Evolutionary conservation across 768 basidiomycete species (phyloP).

Genomic region (Leccinum olivaceopallidum): DNA sequence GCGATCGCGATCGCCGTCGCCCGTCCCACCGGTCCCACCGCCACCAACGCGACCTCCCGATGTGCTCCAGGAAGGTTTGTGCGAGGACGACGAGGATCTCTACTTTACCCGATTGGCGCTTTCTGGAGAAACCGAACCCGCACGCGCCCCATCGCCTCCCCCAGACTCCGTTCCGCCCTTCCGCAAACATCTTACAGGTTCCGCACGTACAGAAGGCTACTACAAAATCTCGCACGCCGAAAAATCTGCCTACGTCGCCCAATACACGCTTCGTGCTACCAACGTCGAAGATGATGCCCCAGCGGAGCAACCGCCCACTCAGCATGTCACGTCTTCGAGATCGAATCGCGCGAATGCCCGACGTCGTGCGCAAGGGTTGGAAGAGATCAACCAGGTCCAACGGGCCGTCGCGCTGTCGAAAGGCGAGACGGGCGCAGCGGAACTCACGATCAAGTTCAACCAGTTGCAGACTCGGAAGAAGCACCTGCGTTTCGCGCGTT

Average conservation of each 20-base stretch:
- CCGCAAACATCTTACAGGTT: conserved; percentile 79
- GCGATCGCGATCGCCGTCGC: conserved; percentile 49
- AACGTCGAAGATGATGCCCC: conserved; percentile 43
- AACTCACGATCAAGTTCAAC: conserved; percentile 94
- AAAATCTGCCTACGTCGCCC: conserved; percentile 90
- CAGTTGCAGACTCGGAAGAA: conserved; percentile 98
- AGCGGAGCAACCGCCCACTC: conserved; percentile 43
- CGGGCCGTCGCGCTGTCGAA: conserved; percentile 74
- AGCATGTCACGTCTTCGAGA: conserved; percentile 72
- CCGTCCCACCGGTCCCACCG: conserved; percentile 41
- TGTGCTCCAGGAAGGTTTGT: conserved; percentile 55
- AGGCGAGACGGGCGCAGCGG: conserved; percentile 67
- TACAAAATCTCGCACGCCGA: conserved; percentile 93
- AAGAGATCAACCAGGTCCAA: conserved; percentile 93
- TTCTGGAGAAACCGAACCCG: conserved; percentile 27
- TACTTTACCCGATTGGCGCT: conserved; percentile 61
- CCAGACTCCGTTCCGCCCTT: conserved; percentile 50
- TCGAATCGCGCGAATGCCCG: conserved; percentile 93
- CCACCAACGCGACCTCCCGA: conserved; percentile 53
- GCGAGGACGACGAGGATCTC: conserved; percentile 87
- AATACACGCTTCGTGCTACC: conserved; percentile 69
- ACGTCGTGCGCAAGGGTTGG: conserved; percentile 87
- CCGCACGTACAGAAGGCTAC: conserved; percentile 91
- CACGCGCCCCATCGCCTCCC: conserved; percentile 32
- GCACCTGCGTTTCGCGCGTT: conserved; percentile 91